phyloP scores from a whole-genome alignment of 352 stramenopile genomes.

The Pythium biforme region DNA sequence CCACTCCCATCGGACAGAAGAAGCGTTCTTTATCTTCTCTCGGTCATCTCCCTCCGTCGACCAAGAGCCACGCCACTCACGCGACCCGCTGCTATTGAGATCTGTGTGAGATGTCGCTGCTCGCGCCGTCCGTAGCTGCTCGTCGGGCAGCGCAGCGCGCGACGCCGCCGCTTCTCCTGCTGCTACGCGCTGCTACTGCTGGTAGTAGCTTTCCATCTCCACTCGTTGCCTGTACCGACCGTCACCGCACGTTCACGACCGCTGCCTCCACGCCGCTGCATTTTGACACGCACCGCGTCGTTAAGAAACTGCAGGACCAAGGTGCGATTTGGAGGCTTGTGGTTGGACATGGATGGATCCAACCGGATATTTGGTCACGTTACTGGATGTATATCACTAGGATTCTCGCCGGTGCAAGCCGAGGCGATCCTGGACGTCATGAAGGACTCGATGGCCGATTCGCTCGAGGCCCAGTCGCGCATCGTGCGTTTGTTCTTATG shows the following conservation, averaged over 20 bases:
- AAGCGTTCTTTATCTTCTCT: too few species aligned
- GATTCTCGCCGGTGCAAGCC: conserved; percentile 62
- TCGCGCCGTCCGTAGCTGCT: too few species aligned
- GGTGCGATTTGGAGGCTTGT: conserved; percentile 33
- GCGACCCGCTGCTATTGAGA: too few species aligned
- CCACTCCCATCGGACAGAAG: too few species aligned
- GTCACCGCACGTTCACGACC: conserved; percentile 20
- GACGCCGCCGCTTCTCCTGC: too few species aligned
- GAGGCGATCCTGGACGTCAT: conserved; percentile 83
- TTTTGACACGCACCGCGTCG: conserved; percentile 68
- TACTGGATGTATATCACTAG: conserved; percentile 27
- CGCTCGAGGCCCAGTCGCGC: conserved; percentile 63
- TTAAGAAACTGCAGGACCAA: conserved; percentile 70
- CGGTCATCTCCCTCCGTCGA: too few species aligned
- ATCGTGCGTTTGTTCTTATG: conserved; percentile 46
- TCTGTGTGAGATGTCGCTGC: too few species aligned
- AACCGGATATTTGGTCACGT: not conserved
- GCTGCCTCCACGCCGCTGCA: conserved; percentile 14
- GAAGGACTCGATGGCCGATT: conserved; percentile 80
- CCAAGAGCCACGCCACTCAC: too few species aligned
- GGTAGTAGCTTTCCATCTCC: too few species aligned
- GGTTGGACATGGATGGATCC: not conserved
- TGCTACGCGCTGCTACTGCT: too few species aligned
- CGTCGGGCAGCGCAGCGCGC: too few species aligned
- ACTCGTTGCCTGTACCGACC: not conserved